phyloP scores from a whole-genome alignment of 441 rosid species.

The Gossypium lobatum region DNA sequence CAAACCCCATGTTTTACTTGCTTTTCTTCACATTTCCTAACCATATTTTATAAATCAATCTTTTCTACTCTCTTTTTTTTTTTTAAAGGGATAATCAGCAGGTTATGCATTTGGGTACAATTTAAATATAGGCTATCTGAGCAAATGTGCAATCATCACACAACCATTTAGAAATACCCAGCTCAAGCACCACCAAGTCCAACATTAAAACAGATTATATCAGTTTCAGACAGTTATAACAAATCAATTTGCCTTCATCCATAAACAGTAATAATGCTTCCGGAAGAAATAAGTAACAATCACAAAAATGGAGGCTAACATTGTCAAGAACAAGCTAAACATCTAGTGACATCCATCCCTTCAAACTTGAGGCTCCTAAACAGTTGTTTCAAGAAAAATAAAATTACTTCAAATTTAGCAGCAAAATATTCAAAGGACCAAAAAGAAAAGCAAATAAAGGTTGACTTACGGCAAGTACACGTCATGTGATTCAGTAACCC shows the following conservation, averaged over 20 bases:
- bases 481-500: constrained; percentile 97
- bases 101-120: neutral
- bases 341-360: neutral
- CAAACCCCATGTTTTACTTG: neutral
- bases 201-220: neutral
- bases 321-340: constrained; percentile 1
- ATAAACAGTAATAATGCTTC: neutral
- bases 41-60: neutral
- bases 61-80: neutral
- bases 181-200: neutral
- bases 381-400: neutral
- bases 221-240: neutral
- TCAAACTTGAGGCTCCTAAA: neutral
- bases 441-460: neutral
- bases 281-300: neutral
- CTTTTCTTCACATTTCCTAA: neutral
- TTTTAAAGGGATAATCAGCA: neutral
- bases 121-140: neutral
- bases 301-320: neutral
- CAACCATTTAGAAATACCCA: neutral
- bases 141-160: neutral
- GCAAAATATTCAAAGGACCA: neutral
- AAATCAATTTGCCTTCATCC: neutral
- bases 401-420: neutral
- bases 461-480: constrained; percentile 65